Conservation (phyloP, 441 rosid genomes). For the Pelargonium exstipulatum region DNA sequence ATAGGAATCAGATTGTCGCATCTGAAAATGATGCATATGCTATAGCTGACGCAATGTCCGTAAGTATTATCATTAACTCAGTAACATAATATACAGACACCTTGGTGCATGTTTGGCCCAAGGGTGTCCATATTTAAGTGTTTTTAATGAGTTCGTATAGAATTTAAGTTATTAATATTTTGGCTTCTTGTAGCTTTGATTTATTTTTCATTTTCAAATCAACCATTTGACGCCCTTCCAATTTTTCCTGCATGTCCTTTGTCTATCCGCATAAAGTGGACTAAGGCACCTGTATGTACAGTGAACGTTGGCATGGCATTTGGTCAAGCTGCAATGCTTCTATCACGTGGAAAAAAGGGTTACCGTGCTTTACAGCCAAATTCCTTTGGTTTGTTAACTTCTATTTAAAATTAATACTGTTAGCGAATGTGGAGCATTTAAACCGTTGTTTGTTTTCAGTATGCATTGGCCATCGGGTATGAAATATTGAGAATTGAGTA, state of each 20-base stretch:
- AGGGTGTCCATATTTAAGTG: conserved; percentile 2
- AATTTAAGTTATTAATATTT: no score
- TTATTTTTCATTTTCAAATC: background rate
- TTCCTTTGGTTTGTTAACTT: conserved; percentile 48
- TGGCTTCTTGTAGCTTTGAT: background rate
- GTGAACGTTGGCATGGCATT: conserved; percentile 78
- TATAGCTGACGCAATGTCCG: conserved; percentile 69
- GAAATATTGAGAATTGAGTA: background rate
- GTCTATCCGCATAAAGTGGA: conserved; percentile 34
- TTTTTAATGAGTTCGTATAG: no score
- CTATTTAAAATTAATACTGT: conserved; percentile 7
- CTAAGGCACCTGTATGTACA: conserved; percentile 63
- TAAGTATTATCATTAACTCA: conserved; percentile 36
- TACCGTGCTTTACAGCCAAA: conserved; percentile 69
- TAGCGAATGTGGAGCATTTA: background rate
- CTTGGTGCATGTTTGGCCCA: background rate
- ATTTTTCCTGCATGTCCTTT: conserved; percentile 13
- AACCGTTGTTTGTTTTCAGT: background rate
- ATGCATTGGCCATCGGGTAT: background rate
- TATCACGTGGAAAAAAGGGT: conserved; percentile 72
- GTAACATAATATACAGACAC: background rate
- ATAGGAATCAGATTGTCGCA: conserved; percentile 76
- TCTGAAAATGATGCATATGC: conserved; percentile 89
- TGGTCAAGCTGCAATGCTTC: conserved; percentile 96
- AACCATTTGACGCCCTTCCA: conserved; percentile 13